Evolutionary conservation across 2,329 filamentous ascomycete genomes (phyloP).

Genomic region (Nannizzia gypsea): DNA sequence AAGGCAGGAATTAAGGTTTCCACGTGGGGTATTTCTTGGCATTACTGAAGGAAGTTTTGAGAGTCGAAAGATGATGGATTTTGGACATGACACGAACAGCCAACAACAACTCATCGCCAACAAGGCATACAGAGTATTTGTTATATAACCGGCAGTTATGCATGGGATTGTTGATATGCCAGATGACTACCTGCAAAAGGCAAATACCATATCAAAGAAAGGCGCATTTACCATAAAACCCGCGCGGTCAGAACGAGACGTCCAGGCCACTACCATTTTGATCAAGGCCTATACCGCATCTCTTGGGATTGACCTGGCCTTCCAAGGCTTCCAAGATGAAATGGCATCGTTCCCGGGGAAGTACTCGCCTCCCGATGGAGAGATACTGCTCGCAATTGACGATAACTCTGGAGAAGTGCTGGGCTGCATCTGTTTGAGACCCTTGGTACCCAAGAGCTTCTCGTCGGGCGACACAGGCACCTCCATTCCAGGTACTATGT

Average conservation of each 20-base stretch:
- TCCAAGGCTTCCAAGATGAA: conserved; percentile 45
- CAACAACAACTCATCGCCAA: not conserved
- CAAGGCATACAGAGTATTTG: not conserved
- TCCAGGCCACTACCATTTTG: conserved; percentile 16
- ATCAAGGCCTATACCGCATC: conserved; percentile 34
- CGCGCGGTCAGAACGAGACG: conserved; percentile 8
- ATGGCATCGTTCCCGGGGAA: conserved; percentile 43
- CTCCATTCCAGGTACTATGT: conserved; percentile 7
- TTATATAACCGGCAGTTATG: not conserved
- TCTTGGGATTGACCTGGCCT: conserved; percentile 44
- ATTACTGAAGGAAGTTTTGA: not conserved
- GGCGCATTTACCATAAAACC: conserved; percentile 9
- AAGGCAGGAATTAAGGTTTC: not conserved
- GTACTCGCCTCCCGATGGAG: conserved; percentile 29
- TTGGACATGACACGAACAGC: not conserved
- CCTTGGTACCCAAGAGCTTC: conserved; percentile 9
- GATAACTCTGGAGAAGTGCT: conserved; percentile 19
- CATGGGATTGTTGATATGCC: not conserved
- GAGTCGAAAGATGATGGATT: not conserved
- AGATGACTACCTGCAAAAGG: not conserved
- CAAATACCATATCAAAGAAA: not conserved
- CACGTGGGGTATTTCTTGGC: conserved; percentile 1
- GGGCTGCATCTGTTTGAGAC: conserved; percentile 42
- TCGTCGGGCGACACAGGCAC: conserved; percentile 18
- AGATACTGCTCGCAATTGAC: conserved; percentile 8